Conservation (phyloP, 2,329 filamentous ascomycete genomes). For the Madurella fahalii region DNA sequence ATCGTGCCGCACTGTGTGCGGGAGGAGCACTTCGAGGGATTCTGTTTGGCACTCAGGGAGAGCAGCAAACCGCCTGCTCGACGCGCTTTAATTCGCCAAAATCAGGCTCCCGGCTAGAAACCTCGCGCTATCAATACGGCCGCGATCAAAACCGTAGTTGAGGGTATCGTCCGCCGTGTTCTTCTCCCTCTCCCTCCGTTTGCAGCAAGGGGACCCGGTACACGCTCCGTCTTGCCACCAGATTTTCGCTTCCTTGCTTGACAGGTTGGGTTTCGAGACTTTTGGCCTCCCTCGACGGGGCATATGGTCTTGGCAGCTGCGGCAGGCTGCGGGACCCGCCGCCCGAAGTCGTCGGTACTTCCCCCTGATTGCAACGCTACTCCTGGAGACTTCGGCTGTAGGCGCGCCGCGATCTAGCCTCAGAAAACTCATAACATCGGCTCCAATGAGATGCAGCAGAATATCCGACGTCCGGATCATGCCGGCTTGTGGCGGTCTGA, state of each 20-base stretch:
- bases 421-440: background rate
- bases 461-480: background rate
- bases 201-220: no score
- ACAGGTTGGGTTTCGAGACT: background rate
- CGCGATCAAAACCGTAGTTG: no score
- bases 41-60: no score
- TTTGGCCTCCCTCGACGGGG: background rate
- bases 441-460: constrained; percentile 5
- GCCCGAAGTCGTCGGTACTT: no score
- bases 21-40: no score
- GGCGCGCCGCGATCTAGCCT: constrained; percentile 13
- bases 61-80: no score
- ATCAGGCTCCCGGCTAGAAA: no score
- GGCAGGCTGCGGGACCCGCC: background rate
- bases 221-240: background rate
- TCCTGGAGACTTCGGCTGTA: constrained; percentile 12
- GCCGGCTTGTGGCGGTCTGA: constrained; percentile 10
- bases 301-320: constrained; percentile 19
- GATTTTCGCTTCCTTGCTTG: no score
- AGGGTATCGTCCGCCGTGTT: no score
- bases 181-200: no score
- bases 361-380: background rate
- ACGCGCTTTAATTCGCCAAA: no score
- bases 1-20: background rate
- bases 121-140: no score